A percentile compares a stretch with the other conserved stretches of the same genome.
Evolutionary conservation across 2,329 filamentous ascomycete species (phyloP).

Genomic region (Aureobasidium mangrovei): DNA sequence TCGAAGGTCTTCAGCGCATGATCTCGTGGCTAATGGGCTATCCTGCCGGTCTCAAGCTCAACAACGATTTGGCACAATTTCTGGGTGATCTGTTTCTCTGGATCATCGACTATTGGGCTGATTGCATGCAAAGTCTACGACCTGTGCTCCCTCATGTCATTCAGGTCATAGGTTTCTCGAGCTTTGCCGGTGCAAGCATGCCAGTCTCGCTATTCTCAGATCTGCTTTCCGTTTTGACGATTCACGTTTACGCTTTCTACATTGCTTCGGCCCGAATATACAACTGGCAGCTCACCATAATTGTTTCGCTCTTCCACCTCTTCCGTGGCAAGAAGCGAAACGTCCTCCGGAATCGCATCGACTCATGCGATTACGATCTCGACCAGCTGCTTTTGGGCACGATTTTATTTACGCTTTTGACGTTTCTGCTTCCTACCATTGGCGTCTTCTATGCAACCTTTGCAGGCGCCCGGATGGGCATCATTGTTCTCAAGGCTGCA

Average conservation of each 20-base stretch:
- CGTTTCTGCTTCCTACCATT: constrained; percentile 90
- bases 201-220: constrained; percentile 94
- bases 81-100: constrained; percentile 91
- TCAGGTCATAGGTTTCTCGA: constrained; percentile 86
- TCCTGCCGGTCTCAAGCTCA: constrained; percentile 90
- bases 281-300: constrained; percentile 96
- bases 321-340: constrained; percentile 98
- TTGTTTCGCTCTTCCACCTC: constrained; percentile 94
- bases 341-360: constrained; percentile 90
- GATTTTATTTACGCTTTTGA: constrained; percentile 89
- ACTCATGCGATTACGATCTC: constrained; percentile 96
- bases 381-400: constrained; percentile 94
- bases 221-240: constrained; percentile 77
- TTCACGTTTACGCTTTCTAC: constrained; percentile 98
- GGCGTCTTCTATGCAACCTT: constrained; percentile 97
- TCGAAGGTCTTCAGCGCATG: constrained; percentile 77
- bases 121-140: constrained; percentile 65
- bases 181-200: constrained; percentile 94
- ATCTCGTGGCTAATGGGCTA: constrained; percentile 95
- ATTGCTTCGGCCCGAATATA: constrained; percentile 94
- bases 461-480: constrained; percentile 85
- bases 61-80: constrained; percentile 87
- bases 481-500: constrained; percentile 83
- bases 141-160: constrained; percentile 79
- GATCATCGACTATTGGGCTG: constrained; percentile 98